Evolutionary conservation across 345 rosid genomes (phyloP).

Genomic region (Excoecaria agallocha): DNA sequence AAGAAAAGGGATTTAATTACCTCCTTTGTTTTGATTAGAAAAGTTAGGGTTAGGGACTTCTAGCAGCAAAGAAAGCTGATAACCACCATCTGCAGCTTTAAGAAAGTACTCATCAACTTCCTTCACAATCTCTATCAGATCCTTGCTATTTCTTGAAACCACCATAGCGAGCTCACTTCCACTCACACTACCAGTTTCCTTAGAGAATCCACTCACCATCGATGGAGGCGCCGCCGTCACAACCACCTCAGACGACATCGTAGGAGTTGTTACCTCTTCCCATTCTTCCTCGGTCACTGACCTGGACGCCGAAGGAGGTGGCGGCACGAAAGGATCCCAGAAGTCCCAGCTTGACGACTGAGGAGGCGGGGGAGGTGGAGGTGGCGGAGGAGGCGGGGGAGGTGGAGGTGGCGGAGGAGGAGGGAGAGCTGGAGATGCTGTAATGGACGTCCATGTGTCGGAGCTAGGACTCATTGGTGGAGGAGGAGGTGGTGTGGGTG

Average conservation of each 20-base stretch:
- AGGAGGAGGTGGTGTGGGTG: slow-evolving; percentile 36
- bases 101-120: slow-evolving; percentile 91
- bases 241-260: slow-evolving; percentile 19
- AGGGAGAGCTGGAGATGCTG: slow-evolving; percentile 35
- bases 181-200: slow-evolving; percentile 49
- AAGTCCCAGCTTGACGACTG: slow-evolving; percentile 76
- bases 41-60: slow-evolving; percentile 58
- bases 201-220: slow-evolving; percentile 59
- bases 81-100: slow-evolving; percentile 77
- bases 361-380: slow-evolving; percentile 53
- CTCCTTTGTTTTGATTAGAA: slow-evolving; percentile 51
- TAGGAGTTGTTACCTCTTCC: slow-evolving; percentile 51
- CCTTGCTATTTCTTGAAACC: slow-evolving; percentile 74
- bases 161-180: slow-evolving; percentile 73
- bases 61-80: slow-evolving; percentile 56
- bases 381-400: slow-evolving; percentile 49
- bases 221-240: slow-evolving; percentile 46
- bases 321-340: slow-evolving; percentile 82
- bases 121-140: slow-evolving; percentile 76
- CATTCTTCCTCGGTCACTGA: slow-evolving; percentile 68
- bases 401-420: slow-evolving; percentile 80
- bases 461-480: slow-evolving; percentile 77
- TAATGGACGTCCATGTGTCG: slow-evolving; percentile 66
- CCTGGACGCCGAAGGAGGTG: slow-evolving; percentile 36
- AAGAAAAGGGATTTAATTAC: slow-evolving; percentile 23